Evolutionary conservation across 2,329 filamentous ascomycete genomes (phyloP), one percentile per base, ranked within the genome.

Genomic region (Fusarium equiseti): DNA sequence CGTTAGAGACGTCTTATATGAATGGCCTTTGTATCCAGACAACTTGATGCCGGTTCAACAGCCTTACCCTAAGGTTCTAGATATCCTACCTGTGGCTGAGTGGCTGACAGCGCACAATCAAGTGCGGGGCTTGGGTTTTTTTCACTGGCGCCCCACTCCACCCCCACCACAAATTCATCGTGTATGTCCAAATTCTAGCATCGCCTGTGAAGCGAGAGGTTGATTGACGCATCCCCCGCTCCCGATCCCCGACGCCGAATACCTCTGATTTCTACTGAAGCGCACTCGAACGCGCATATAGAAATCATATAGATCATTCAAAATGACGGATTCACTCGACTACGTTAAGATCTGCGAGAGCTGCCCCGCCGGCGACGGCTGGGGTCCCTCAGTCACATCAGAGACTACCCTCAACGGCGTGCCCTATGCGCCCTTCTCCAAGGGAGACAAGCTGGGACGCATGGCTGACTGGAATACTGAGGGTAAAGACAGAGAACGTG

Each of bases 401-500:
- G 93, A 97, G 81, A 97, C 93, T 71, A 97, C 93, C 68, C 89
- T 98, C 77, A 91, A 97, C 80, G 96, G 96, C 80, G 94, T 98
- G 52, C 96, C 96, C 42, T 99, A 98, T 82, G 96, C 96, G 76
- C 96, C 96, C 67, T 99, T 96, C 87, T 98, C 95, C 74, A 99
- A 99, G 84, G 94, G 94, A 80, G 96, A 99, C 86, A 98, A 98
- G 88, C 87, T 99, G 66, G 96, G 96, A 79, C 95, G 96, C 81
- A 98, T 99, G 95, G 96, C 96, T 67, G 96, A 99, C 86, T 99
- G 96, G 96, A 97, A 95, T 20, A 79, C 90, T 50, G 96, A 98
- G 79, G 90, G 92, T 81, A 98, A 98, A 84, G 93, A 96, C 66
- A 86, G 94, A 77, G 89, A 91, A 75, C 87, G 90, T 66, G 92